phyloP scores from a whole-genome alignment of 2,329 filamentous ascomycete genomes.

The Botryotinia globosa region DNA sequence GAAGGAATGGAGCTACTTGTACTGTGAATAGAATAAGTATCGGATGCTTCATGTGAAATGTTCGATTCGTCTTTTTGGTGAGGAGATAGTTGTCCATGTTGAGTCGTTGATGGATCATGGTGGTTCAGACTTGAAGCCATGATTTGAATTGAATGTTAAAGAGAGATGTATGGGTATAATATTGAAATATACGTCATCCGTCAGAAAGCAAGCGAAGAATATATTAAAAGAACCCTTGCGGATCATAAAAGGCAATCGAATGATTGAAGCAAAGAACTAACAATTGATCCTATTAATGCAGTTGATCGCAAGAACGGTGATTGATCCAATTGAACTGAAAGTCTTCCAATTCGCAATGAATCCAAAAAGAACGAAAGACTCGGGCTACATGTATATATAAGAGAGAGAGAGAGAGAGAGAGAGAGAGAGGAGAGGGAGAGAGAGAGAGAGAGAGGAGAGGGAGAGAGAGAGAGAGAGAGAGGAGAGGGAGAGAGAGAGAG shows the following conservation, averaged over 20 bases:
- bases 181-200: neutral
- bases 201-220: neutral
- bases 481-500: no score
- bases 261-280: neutral
- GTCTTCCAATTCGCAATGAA: neutral
- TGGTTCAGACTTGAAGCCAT: slow-evolving; percentile 8
- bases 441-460: no score
- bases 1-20: neutral
- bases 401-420: neutral
- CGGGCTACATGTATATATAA: no score
- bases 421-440: no score
- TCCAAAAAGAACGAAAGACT: neutral
- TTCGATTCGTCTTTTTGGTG: neutral
- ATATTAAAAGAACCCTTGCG: neutral
- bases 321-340: neutral
- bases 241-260: slow-evolving; percentile 8
- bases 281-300: neutral
- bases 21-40: slow-evolving; percentile 11
- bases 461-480: neutral
- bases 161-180: neutral
- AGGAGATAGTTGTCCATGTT: neutral
- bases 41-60: neutral
- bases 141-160: neutral
- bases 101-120: neutral
- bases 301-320: neutral